Evolutionary conservation across 306 rosid genomes (phyloP).

Genomic region (Senna tora): DNA sequence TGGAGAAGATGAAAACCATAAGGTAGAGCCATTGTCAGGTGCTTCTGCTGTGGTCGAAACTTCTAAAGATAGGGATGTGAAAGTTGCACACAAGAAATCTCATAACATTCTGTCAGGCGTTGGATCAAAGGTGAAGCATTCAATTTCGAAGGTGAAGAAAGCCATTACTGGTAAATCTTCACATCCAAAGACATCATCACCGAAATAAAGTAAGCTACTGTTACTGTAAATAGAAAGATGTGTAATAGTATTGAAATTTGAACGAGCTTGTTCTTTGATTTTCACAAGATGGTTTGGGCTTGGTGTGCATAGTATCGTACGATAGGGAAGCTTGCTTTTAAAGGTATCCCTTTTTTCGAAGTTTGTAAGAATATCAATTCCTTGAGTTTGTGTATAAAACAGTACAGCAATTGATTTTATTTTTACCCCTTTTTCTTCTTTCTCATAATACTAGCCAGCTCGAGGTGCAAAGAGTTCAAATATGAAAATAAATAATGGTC

Average conservation of each 20-base stretch:
- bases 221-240: slow-evolving; percentile 24
- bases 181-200: slow-evolving; percentile 49
- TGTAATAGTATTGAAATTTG: background rate
- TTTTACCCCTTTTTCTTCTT: background rate
- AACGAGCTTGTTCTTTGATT: slow-evolving; percentile 1
- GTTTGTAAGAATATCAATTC: background rate
- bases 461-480: too few species aligned
- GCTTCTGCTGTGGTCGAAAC: slow-evolving; percentile 43
- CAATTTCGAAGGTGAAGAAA: slow-evolving; percentile 76
- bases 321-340: background rate
- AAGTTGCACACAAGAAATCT: slow-evolving; percentile 60
- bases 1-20: slow-evolving; percentile 34
- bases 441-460: too few species aligned
- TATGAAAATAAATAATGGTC: too few species aligned
- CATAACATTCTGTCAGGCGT: slow-evolving; percentile 66
- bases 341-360: background rate
- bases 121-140: slow-evolving; percentile 75
- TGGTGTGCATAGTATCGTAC: background rate
- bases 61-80: slow-evolving; percentile 46
- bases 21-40: slow-evolving; percentile 33
- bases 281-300: background rate
- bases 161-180: slow-evolving; percentile 72
- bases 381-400: background rate
- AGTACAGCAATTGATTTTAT: background rate
- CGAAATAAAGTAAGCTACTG: slow-evolving; percentile 30